Conservation (phyloP, 306 rosid genomes). For the Mimosa bimucronata region DNA sequence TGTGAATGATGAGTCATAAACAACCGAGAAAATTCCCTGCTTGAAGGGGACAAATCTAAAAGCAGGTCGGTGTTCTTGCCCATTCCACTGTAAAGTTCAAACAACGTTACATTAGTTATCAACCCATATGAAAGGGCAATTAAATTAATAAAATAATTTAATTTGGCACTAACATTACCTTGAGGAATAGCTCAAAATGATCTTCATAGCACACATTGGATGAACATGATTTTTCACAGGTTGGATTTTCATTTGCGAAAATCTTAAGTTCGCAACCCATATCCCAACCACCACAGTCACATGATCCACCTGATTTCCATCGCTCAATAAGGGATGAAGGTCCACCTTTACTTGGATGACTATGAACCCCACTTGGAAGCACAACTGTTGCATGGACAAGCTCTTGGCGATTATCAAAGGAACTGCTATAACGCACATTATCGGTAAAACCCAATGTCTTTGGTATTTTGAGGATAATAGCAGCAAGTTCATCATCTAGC, state of each 20-base stretch:
- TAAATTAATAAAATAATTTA: not conserved
- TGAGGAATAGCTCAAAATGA: constrained; percentile 67
- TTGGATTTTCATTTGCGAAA: constrained; percentile 57
- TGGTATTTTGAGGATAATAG: constrained; percentile 73
- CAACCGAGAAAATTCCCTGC: constrained; percentile 77
- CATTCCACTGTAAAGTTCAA: constrained; percentile 60
- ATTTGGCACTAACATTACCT: constrained; percentile 56
- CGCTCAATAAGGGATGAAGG: constrained; percentile 95
- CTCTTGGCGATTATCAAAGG: constrained; percentile 38
- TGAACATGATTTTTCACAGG: constrained; percentile 44
- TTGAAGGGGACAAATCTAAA: constrained; percentile 63
- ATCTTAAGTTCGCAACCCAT: constrained; percentile 83
- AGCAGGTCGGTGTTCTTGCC: constrained; percentile 55
- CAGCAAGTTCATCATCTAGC: constrained; percentile 90
- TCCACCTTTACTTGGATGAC: constrained; percentile 91
- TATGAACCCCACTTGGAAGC: constrained; percentile 88
- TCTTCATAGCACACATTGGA: constrained; percentile 49
- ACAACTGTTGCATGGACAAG: constrained; percentile 63
- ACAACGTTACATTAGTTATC: constrained; percentile 28
- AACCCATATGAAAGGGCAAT: constrained; percentile 3
- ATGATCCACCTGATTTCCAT: constrained; percentile 91
- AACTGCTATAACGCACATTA: constrained; percentile 37
- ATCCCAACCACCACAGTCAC: constrained; percentile 99
- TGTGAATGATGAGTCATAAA: constrained; percentile 71
- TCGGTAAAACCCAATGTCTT: constrained; percentile 35